phyloP scores from a whole-genome alignment of 208 protist genomes.

The Crithidia acanthocephali region DNA sequence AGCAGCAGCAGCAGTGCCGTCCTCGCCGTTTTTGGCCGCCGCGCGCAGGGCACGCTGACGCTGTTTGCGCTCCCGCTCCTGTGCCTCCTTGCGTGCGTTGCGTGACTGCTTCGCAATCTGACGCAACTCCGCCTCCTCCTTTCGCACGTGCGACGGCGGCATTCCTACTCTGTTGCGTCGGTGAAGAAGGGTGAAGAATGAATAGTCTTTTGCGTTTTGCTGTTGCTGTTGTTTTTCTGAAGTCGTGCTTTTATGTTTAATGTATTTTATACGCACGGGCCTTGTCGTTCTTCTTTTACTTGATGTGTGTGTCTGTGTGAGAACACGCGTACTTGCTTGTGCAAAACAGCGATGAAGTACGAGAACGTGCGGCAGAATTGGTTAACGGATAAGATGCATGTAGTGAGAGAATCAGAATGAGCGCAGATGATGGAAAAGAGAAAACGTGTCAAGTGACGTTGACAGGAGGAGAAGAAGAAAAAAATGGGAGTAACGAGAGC shows the following conservation, averaged over 20 bases:
- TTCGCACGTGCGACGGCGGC: conserved; percentile 64
- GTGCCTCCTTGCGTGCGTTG: conserved; percentile 56
- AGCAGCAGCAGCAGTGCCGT: neutral
- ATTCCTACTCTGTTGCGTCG: conserved; percentile 19
- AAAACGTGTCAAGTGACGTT: no score
- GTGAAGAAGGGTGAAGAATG: no score
- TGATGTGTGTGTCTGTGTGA: neutral
- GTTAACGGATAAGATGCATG: no score
- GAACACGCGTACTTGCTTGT: neutral
- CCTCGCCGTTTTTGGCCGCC: conserved; percentile 25
- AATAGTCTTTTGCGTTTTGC: neutral
- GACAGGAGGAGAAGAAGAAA: neutral
- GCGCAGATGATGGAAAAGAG: no score
- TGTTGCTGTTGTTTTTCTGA: neutral
- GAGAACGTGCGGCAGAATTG: no score
- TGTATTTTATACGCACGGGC: neutral
- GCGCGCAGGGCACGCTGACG: conserved; percentile 31
- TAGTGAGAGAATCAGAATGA: no score
- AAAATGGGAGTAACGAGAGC: neutral
- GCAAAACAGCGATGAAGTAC: no score
- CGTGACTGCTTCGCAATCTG: conserved; percentile 75
- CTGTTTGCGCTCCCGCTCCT: conserved; percentile 48
- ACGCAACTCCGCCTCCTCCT: conserved; percentile 87
- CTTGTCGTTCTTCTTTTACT: neutral
- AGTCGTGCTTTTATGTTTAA: neutral